These are phyloP conservation scores for Daldinia childiae DNA, from an alignment of 495 filamentous ascomycete genomes.

Conservation along the genomic window DNA sequence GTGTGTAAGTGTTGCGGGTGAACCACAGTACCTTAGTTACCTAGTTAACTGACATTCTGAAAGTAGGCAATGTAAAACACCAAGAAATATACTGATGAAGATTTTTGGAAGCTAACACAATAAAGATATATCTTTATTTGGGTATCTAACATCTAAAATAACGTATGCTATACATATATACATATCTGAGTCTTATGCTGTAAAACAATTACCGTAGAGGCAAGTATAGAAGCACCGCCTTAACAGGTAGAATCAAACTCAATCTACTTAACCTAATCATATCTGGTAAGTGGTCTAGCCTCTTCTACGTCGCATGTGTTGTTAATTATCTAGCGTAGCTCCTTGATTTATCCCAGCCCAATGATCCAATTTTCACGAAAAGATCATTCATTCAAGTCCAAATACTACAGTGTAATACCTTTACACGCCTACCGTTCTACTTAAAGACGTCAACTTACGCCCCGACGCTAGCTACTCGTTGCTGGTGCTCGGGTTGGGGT, in stretches of 20 bases:
- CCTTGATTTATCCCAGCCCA: conserved; percentile 16
- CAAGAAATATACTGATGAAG: neutral
- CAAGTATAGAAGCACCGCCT: conserved; percentile 7
- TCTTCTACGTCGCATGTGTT: conserved; percentile 7
- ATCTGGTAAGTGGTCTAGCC: conserved; percentile 10
- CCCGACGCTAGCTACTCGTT: conserved; percentile 43
- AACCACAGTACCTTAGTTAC: too few relatives aligned
- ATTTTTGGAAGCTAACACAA: neutral
- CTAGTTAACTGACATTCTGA: neutral
- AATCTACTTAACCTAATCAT: conserved; percentile 16
- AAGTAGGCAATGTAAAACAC: neutral
- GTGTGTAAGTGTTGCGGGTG: neutral
- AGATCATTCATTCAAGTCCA: conserved; percentile 9
- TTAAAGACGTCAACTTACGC: conserved; percentile 26
- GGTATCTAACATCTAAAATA: conserved; percentile 33
- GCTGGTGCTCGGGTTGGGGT: conserved; percentile 53
- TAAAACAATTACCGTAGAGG: neutral
- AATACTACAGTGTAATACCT: conserved; percentile 10
- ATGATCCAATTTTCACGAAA: conserved; percentile 10
- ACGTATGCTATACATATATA: conserved; percentile 2
- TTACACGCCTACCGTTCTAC: conserved; percentile 9
- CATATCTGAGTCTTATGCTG: neutral
- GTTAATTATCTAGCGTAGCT: conserved; percentile 12
- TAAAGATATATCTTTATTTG: conserved; percentile 30
- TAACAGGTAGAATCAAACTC: conserved; percentile 9